These are phyloP conservation scores for Leccinum cinnamomeum DNA, from an alignment of 1,284 basidiomycete genomes.

Conservation along the genomic window DNA sequence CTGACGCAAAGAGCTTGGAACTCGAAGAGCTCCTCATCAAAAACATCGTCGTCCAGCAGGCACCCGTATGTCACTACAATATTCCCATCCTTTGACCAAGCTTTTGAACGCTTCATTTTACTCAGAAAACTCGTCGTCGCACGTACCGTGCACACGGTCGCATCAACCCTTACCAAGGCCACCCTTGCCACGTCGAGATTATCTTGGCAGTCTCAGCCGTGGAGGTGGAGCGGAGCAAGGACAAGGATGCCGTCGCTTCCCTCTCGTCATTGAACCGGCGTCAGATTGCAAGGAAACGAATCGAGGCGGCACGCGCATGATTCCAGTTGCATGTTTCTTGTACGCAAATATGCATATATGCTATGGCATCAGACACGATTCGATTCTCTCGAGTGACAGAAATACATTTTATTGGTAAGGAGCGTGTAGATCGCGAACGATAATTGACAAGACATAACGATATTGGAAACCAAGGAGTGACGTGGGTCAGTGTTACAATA, in stretches of 20 bases:
- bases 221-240: slow-evolving; percentile 88
- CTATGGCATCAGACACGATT: slow-evolving; percentile 24
- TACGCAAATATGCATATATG: slow-evolving; percentile 38
- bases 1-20: slow-evolving; percentile 96
- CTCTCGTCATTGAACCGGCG: slow-evolving; percentile 74
- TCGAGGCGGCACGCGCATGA: slow-evolving; percentile 67
- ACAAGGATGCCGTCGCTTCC: slow-evolving; percentile 61
- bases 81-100: background rate
- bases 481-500: background rate
- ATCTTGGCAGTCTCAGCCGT: slow-evolving; percentile 78
- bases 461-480: slow-evolving; percentile 10
- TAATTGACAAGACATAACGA: background rate
- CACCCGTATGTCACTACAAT: slow-evolving; percentile 66
- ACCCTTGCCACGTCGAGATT: slow-evolving; percentile 95
- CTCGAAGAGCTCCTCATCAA: slow-evolving; percentile 92
- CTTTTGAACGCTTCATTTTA: background rate
- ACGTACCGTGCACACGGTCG: slow-evolving; percentile 99
- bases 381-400: background rate
- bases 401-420: slow-evolving; percentile 9
- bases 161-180: slow-evolving; percentile 89
- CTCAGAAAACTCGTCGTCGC: slow-evolving; percentile 96
- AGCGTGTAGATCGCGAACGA: slow-evolving; percentile 9
- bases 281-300: slow-evolving; percentile 80
- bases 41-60: slow-evolving; percentile 98
- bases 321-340: slow-evolving; percentile 19